These are phyloP conservation scores for Hermanozyma aechmeae DNA, from an alignment of 805 yeast species.

Conservation along the genomic window DNA sequence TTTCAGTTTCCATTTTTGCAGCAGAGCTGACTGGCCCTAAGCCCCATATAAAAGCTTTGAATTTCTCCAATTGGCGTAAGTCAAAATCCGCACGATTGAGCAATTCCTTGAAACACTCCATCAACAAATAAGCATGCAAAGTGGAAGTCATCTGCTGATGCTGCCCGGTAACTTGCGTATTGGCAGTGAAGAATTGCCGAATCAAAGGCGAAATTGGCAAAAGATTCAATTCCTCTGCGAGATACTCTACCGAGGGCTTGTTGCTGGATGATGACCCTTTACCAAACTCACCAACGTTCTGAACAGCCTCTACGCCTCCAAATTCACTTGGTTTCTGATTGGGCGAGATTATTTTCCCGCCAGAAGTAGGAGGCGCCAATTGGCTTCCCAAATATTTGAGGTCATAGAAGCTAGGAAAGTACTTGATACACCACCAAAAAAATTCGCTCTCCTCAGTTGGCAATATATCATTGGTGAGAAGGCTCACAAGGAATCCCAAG, in stretches of 20 bases:
- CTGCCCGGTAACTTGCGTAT: slow-evolving; percentile 12
- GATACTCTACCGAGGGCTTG: slow-evolving; percentile 46
- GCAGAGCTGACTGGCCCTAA: slow-evolving; percentile 17
- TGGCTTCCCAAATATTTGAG: slow-evolving; percentile 48
- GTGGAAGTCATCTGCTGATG: slow-evolving; percentile 36
- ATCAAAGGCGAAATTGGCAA: slow-evolving; percentile 50
- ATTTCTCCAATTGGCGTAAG: slow-evolving; percentile 18
- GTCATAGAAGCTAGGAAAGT: slow-evolving; percentile 79
- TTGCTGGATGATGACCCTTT: slow-evolving; percentile 6
- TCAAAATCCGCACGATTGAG: slow-evolving; percentile 19
- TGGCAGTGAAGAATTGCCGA: slow-evolving; percentile 26
- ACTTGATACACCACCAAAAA: slow-evolving; percentile 55
- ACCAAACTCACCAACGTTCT: not conserved
- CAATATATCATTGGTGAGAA: slow-evolving; percentile 65
- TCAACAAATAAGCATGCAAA: slow-evolving; percentile 54
- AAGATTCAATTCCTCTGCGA: slow-evolving; percentile 60
- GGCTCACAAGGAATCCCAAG: slow-evolving; percentile 76
- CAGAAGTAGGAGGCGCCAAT: slow-evolving; percentile 14
- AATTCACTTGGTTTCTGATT: no score
- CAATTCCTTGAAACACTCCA: slow-evolving; percentile 57
- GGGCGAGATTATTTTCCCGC: slow-evolving; percentile 4
- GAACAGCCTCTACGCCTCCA: not conserved
- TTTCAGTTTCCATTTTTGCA: slow-evolving; percentile 13
- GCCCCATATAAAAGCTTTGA: slow-evolving; percentile 47
- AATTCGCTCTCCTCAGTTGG: slow-evolving; percentile 79